A percentile compares a stretch with the other conserved stretches of the same genome.
Evolutionary conservation across 1,284 basidiomycete species (phyloP).

Genomic region (Leccinum subatratum): DNA sequence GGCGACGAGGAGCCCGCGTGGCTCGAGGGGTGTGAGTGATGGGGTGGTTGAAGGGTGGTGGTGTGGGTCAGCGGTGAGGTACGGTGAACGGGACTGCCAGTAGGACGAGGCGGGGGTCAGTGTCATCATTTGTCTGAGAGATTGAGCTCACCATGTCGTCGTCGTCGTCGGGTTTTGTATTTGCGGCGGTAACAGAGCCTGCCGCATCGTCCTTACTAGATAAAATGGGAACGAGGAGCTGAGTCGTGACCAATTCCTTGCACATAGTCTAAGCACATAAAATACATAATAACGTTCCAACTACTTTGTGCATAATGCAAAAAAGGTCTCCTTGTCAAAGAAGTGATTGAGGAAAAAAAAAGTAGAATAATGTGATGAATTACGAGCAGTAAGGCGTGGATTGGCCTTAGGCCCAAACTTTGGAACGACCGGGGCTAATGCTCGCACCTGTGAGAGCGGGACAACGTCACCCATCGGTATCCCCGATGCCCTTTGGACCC

Average conservation of each 20-base stretch:
- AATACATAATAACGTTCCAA: too few species aligned
- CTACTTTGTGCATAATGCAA: neutral
- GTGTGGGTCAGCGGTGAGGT: too few species aligned
- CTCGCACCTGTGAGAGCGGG: neutral
- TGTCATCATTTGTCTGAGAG: constrained; percentile 13
- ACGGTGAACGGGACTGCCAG: too few species aligned
- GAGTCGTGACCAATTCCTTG: too few species aligned
- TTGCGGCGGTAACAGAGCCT: constrained; percentile 5
- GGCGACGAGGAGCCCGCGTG: too few species aligned
- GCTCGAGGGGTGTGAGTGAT: too few species aligned
- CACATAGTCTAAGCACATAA: too few species aligned
- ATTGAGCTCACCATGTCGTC: constrained; percentile 16
- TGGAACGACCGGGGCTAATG: neutral
- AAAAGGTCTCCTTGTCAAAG: neutral
- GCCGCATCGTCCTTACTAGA: too few species aligned
- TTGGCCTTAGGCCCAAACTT: neutral
- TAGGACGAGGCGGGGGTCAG: too few species aligned
- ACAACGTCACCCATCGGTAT: neutral
- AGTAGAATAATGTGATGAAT: neutral
- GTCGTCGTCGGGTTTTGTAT: constrained; percentile 15
- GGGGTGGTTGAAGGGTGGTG: too few species aligned
- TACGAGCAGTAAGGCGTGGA: neutral
- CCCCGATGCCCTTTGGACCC: neutral
- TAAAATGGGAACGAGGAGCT: too few species aligned
- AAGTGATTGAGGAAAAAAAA: neutral